Conservation (phyloP, 495 filamentous ascomycete genomes). For the Mycothermus thermophilus region DNA sequence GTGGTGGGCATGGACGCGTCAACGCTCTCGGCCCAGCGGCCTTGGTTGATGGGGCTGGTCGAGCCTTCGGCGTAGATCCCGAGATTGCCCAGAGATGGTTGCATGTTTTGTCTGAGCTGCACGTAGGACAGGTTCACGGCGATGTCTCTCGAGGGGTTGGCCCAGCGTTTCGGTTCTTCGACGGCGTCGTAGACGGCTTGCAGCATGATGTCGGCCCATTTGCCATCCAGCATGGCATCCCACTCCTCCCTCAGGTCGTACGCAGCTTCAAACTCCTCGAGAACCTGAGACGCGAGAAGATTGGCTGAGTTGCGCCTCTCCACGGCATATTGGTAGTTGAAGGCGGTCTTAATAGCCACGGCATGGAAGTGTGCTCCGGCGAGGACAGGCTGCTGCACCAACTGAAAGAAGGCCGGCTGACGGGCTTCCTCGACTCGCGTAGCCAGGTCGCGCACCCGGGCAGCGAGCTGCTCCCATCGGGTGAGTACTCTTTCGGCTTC, state of each 20-base stretch:
- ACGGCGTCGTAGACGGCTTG: constrained; percentile 25
- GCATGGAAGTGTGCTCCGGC: constrained; percentile 38
- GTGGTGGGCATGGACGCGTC: constrained; percentile 24
- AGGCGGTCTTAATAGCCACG: constrained; percentile 32
- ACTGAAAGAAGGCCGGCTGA: constrained; percentile 44
- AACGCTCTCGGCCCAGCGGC: constrained; percentile 35
- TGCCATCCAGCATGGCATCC: constrained; percentile 41
- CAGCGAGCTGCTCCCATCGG: constrained; percentile 36
- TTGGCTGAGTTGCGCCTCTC: constrained; percentile 49
- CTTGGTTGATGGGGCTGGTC: constrained; percentile 39
- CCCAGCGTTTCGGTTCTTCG: constrained; percentile 28
- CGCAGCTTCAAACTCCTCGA: constrained; percentile 40
- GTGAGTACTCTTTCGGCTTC: constrained; percentile 43
- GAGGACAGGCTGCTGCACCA: constrained; percentile 44
- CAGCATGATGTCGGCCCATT: constrained; percentile 51
- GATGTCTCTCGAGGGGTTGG: constrained; percentile 42
- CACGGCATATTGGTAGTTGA: constrained; percentile 39
- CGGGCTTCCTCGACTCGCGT: constrained; percentile 19
- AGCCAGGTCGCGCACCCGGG: constrained; percentile 31
- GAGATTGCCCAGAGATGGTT: constrained; percentile 40
- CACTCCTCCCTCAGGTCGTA: constrained; percentile 41
- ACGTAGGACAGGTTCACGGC: constrained; percentile 37
- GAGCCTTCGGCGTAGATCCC: constrained; percentile 44
- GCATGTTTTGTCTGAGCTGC: constrained; percentile 26
- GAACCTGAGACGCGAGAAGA: constrained; percentile 32